These are phyloP conservation scores for Apiospora sp. DNA, from an alignment of 2,329 filamentous ascomycete species.

Conservation along the genomic window DNA sequence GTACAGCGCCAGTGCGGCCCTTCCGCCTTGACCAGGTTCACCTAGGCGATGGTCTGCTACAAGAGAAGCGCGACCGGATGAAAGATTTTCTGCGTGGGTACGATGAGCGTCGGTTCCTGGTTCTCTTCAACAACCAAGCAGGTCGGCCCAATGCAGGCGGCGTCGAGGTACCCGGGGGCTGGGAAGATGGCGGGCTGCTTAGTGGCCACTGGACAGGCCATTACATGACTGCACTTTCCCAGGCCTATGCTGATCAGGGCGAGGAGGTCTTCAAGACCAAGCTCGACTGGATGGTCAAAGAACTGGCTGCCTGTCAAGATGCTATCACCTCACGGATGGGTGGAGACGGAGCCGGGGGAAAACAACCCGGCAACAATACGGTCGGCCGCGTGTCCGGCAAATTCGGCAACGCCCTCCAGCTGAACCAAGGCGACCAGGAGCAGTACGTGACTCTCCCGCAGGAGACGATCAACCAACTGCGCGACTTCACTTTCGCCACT, in stretches of 20 bases:
- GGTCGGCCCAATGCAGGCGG: slow-evolving; percentile 39
- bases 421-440: slow-evolving; percentile 25
- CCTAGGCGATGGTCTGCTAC: slow-evolving; percentile 41
- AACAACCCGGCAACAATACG: slow-evolving; percentile 1
- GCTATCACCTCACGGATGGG: slow-evolving; percentile 41
- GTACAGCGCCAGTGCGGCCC: slow-evolving; percentile 42
- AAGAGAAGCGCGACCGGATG: slow-evolving; percentile 45
- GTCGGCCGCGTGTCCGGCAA: slow-evolving; percentile 32
- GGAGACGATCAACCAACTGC: slow-evolving; percentile 34
- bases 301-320: slow-evolving; percentile 41
- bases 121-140: slow-evolving; percentile 45
- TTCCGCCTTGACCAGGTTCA: slow-evolving; percentile 44
- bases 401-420: slow-evolving; percentile 32
- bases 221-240: slow-evolving; percentile 43
- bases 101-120: slow-evolving; percentile 41
- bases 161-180: slow-evolving; percentile 40
- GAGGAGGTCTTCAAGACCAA: slow-evolving; percentile 42
- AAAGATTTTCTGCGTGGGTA: slow-evolving; percentile 41
- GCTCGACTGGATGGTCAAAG: slow-evolving; percentile 44
- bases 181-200: slow-evolving; percentile 46
- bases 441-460: slow-evolving; percentile 34
- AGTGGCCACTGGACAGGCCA: slow-evolving; percentile 46
- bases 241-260: slow-evolving; percentile 43
- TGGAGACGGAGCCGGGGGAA: slow-evolving; percentile 18
- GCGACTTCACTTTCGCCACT: slow-evolving; percentile 33